phyloP scores from a whole-genome alignment of 2,329 filamentous ascomycete species.

The Chalara sp. region DNA sequence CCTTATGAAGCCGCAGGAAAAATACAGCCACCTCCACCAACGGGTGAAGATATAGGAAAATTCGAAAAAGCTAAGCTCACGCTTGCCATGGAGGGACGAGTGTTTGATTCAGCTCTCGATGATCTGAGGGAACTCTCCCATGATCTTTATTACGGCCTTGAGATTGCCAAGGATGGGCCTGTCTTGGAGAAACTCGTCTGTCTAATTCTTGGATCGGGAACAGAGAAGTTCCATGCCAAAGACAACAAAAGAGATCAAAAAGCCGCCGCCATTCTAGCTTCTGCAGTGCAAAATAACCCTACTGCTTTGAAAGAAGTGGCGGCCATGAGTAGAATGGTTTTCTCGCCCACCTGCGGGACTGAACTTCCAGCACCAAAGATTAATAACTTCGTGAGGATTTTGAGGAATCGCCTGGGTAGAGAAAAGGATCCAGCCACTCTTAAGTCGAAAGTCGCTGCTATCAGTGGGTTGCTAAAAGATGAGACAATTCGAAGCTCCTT shows the following conservation, averaged over 20 bases:
- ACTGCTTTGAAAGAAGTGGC: slow-evolving; percentile 48
- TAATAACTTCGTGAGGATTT: slow-evolving; percentile 19
- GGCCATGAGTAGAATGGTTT: slow-evolving; percentile 35
- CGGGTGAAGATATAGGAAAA: slow-evolving; percentile 33
- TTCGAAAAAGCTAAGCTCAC: slow-evolving; percentile 43
- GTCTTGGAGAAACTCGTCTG: slow-evolving; percentile 51
- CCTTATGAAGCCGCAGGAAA: slow-evolving; percentile 50
- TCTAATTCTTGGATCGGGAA: slow-evolving; percentile 33
- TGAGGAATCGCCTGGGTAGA: slow-evolving; percentile 13
- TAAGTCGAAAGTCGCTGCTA: slow-evolving; percentile 37
- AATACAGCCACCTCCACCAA: slow-evolving; percentile 42
- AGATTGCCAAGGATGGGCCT: slow-evolving; percentile 49
- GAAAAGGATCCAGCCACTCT: slow-evolving; percentile 22
- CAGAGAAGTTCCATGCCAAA: slow-evolving; percentile 13
- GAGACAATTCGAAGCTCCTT: slow-evolving; percentile 47
- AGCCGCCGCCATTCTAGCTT: slow-evolving; percentile 51
- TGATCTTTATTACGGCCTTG: slow-evolving; percentile 63
- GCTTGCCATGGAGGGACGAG: slow-evolving; percentile 36
- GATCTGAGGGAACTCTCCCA: slow-evolving; percentile 58
- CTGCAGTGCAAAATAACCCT: slow-evolving; percentile 58
- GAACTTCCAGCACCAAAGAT: slow-evolving; percentile 3
- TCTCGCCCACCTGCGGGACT: slow-evolving; percentile 19
- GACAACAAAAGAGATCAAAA: slow-evolving; percentile 25
- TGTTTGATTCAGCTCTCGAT: slow-evolving; percentile 34
- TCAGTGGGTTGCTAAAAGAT: slow-evolving; percentile 51